These are phyloP conservation scores for Didymella lethalis DNA, from an alignment of 2,329 filamentous ascomycete genomes.

Conservation along the genomic window DNA sequence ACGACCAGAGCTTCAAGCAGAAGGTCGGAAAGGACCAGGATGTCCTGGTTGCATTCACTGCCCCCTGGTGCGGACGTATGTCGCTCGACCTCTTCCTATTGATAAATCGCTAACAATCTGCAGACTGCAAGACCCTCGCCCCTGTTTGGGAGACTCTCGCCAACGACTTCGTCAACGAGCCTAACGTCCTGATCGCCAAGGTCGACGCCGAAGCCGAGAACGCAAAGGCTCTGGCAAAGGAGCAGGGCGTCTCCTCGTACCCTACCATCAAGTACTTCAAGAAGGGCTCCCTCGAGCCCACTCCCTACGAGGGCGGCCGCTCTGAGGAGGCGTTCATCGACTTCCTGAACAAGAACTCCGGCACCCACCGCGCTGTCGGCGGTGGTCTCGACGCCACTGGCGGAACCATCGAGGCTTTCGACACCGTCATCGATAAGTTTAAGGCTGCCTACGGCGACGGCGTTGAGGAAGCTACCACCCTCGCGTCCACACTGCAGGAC, in stretches of 20 bases:
- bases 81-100: constrained; percentile 38
- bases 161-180: constrained; percentile 78
- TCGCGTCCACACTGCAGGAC: constrained; percentile 71
- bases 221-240: constrained; percentile 77
- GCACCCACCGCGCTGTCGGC: constrained; percentile 82
- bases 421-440: constrained; percentile 78
- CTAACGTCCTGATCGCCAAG: constrained; percentile 86
- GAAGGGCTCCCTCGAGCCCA: constrained; percentile 76
- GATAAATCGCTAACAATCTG: constrained; percentile 19
- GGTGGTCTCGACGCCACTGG: constrained; percentile 80
- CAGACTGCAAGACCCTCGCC: constrained; percentile 96
- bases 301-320: constrained; percentile 78
- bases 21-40: constrained; percentile 84
- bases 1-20: constrained; percentile 78
- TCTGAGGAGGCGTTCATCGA: constrained; percentile 76
- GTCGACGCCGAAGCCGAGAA: constrained; percentile 91
- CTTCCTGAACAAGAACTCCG: constrained; percentile 88
- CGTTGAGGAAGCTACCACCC: constrained; percentile 74
- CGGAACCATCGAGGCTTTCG: constrained; percentile 82
- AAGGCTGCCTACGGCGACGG: constrained; percentile 68
- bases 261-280: constrained; percentile 99
- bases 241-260: constrained; percentile 83
- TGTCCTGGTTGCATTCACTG: constrained; percentile 94
- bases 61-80: constrained; percentile 98
- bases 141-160: constrained; percentile 91